A percentile compares a stretch with the other conserved stretches of the same genome.
Conservation (phyloP, 176 grass and related monocot genomes). For the Tillandsia fasciculata region DNA sequence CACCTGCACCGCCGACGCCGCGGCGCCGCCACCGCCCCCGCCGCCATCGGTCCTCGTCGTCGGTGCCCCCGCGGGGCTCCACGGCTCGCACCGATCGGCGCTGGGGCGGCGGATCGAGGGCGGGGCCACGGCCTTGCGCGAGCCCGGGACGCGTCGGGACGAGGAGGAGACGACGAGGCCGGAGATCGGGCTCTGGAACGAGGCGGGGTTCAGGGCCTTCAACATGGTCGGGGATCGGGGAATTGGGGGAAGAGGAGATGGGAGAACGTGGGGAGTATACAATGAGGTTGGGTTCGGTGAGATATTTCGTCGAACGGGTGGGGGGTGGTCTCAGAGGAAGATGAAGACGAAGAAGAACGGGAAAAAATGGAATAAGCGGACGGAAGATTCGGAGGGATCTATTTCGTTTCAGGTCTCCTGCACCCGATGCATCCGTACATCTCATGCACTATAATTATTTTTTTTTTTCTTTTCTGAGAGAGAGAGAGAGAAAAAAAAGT, state of each 20-base stretch:
- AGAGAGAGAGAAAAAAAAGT: too few species aligned
- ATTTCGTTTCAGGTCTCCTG: neutral
- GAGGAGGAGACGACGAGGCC: constrained; percentile 45
- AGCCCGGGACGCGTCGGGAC: constrained; percentile 26
- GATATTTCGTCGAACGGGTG: constrained; percentile 74
- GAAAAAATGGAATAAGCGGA: constrained; percentile 34
- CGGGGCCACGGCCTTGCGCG: constrained; percentile 45
- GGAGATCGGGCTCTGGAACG: constrained; percentile 32
- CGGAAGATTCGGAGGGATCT: constrained; percentile 66
- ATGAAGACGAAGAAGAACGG: neutral
- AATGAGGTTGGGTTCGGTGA: constrained; percentile 12
- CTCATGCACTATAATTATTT: too few species aligned
- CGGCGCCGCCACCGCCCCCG: neutral
- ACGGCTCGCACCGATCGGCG: constrained; percentile 37
- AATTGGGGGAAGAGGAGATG: neutral
- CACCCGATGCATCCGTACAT: neutral
- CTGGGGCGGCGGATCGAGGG: constrained; percentile 61
- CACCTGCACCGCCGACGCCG: neutral
- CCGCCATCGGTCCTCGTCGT: constrained; percentile 2
- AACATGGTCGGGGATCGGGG: constrained; percentile 34
- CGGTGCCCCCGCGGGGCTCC: constrained; percentile 15
- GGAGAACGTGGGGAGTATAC: constrained; percentile 11
- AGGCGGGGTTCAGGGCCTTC: constrained; percentile 42
- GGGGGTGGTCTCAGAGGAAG: constrained; percentile 5
- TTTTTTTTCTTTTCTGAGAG: too few species aligned